Conservation (phyloP, 805 yeast genomes). For the Ogataea pini region DNA sequence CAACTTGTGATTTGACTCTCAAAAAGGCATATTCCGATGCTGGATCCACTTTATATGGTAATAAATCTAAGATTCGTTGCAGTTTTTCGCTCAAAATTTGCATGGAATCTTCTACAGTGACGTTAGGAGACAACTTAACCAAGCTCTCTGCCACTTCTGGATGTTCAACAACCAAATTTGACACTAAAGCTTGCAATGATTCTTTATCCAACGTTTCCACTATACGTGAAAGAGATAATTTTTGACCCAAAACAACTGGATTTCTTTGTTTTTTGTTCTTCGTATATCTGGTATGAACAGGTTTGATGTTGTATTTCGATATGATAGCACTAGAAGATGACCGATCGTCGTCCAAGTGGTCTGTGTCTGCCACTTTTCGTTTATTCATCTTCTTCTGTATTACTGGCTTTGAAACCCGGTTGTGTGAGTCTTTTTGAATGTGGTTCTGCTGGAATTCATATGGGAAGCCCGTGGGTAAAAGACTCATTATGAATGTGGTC, state of each 20-base stretch:
- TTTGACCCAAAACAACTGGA: slow-evolving; percentile 51
- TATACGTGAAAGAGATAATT: slow-evolving; percentile 61
- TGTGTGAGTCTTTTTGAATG: slow-evolving; percentile 16
- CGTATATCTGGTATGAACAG: slow-evolving; percentile 7
- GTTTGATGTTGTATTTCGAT: slow-evolving; percentile 11
- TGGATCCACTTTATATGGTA: slow-evolving; percentile 78
- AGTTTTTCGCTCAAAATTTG: slow-evolving; percentile 49
- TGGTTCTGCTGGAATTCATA: slow-evolving; percentile 15
- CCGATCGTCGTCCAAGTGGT: slow-evolving; percentile 15
- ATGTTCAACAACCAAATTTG: slow-evolving; percentile 53
- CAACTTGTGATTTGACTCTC: slow-evolving; percentile 65
- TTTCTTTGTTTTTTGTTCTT: slow-evolving; percentile 38
- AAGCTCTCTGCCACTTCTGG: slow-evolving; percentile 63
- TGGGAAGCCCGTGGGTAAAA: slow-evolving; percentile 11
- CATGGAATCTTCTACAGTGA: slow-evolving; percentile 54
- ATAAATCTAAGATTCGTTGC: slow-evolving; percentile 43
- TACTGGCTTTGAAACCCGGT: slow-evolving; percentile 18
- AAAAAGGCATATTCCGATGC: slow-evolving; percentile 75
- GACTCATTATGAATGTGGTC: slow-evolving; percentile 7
- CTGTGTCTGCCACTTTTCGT: slow-evolving; percentile 19
- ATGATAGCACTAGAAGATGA: background rate
- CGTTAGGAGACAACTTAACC: slow-evolving; percentile 53
- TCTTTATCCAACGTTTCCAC: slow-evolving; percentile 67
- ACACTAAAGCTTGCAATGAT: slow-evolving; percentile 53
- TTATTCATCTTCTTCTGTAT: slow-evolving; percentile 19